Evolutionary conservation across 306 rosid genomes (phyloP).

Genomic region (Urtica urens): DNA sequence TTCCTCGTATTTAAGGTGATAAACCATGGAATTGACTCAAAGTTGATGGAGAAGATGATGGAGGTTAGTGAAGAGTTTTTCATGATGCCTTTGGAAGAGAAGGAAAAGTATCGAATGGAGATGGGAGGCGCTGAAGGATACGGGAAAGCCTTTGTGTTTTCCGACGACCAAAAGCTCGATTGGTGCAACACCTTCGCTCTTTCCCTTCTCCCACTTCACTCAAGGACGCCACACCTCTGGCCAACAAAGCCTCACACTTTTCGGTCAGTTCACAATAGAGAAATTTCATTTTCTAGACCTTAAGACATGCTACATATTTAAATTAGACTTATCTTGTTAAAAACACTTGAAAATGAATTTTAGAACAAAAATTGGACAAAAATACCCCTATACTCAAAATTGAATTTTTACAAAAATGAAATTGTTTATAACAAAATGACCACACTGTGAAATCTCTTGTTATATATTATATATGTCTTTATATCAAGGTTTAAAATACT

Average conservation of each 20-base stretch:
- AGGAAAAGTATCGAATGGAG: constrained; percentile 69
- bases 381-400: too few relatives aligned
- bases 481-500: too few relatives aligned
- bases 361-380: too few relatives aligned
- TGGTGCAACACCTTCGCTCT: constrained; percentile 99
- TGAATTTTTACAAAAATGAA: too few relatives aligned
- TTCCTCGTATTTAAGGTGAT: too few relatives aligned
- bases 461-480: too few relatives aligned
- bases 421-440: too few relatives aligned
- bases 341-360: too few relatives aligned
- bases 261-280: constrained; percentile 36
- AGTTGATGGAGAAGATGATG: constrained; percentile 55
- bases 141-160: constrained; percentile 92
- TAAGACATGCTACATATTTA: too few relatives aligned
- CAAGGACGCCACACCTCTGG: constrained; percentile 69
- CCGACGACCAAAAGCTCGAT: constrained; percentile 88
- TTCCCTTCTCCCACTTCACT: constrained; percentile 51
- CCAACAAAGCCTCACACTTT: constrained; percentile 60
- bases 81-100: constrained; percentile 80
- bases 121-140: constrained; percentile 89
- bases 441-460: too few relatives aligned
- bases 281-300: too few relatives aligned
- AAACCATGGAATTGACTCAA: constrained; percentile 65
- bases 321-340: not conserved
- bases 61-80: constrained; percentile 56